A percentile compares a stretch with the other conserved stretches of the same genome.
Conservation (phyloP, 1,284 basidiomycete species). For the Agaricales sp. region DNA sequence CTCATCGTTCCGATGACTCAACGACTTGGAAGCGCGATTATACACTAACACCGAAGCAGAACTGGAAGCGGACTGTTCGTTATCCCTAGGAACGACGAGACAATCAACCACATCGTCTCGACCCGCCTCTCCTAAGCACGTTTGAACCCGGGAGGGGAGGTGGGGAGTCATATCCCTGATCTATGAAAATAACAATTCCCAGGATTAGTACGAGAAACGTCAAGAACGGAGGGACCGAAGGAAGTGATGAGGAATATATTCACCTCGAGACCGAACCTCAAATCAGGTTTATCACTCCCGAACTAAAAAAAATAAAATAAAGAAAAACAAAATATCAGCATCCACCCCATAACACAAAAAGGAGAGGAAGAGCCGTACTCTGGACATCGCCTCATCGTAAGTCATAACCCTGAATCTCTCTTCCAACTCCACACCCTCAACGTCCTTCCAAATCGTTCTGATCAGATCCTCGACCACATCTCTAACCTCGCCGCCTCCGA, state of each 20-base stretch:
- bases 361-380: slow-evolving; percentile 35
- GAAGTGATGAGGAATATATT: slow-evolving; percentile 5
- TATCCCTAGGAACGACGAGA: slow-evolving; percentile 41
- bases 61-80: slow-evolving; percentile 11
- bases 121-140: slow-evolving; percentile 20
- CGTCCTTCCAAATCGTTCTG: slow-evolving; percentile 61
- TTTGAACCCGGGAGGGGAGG: slow-evolving; percentile 28
- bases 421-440: slow-evolving; percentile 50
- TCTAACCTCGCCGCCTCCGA: slow-evolving; percentile 76
- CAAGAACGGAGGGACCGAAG: background rate
- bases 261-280: slow-evolving; percentile 80
- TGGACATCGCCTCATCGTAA: slow-evolving; percentile 78
- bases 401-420: slow-evolving; percentile 69
- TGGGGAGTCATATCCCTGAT: slow-evolving; percentile 40
- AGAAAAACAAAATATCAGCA: slow-evolving; percentile 8
- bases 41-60: background rate
- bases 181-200: slow-evolving; percentile 25
- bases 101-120: slow-evolving; percentile 42
- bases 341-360: background rate
- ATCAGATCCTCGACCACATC: slow-evolving; percentile 66
- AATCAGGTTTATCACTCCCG: slow-evolving; percentile 94
- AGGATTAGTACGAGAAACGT: no score
- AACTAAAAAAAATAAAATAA: slow-evolving; percentile 46
- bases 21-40: background rate
- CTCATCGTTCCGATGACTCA: background rate